Evolutionary conservation across 225 moss, liverwort and hornwort genomes (phyloP).

Genomic region (Neckera pumila): DNA sequence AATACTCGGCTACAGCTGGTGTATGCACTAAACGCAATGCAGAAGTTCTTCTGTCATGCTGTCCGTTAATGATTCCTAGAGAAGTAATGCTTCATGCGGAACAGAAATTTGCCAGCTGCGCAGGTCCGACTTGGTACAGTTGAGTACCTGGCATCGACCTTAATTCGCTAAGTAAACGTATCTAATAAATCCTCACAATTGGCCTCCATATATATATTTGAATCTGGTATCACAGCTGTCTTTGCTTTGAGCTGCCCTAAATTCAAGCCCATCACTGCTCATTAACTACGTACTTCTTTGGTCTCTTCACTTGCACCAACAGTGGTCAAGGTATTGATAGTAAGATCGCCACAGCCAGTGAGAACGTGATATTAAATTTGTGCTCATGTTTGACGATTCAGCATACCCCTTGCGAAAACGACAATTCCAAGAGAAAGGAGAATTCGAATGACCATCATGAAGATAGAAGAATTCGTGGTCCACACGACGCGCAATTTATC

Average conservation of each 20-base stretch:
- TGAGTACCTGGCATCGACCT: neutral
- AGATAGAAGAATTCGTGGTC: neutral
- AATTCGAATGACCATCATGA: neutral
- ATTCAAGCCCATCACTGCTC: neutral
- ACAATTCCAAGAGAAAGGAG: no score
- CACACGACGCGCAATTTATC: neutral
- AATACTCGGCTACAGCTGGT: no score
- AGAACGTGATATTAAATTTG: neutral
- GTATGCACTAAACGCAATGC: no score
- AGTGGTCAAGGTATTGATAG: no score
- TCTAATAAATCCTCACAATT: neutral
- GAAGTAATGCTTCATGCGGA: no score
- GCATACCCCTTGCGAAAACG: neutral
- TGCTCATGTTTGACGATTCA: neutral
- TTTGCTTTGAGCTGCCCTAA: neutral
- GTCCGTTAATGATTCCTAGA: no score
- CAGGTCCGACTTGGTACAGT: no score
- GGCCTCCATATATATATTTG: no score
- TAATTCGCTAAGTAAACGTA: no score
- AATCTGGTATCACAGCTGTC: neutral
- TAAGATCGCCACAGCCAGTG: neutral
- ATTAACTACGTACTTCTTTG: no score
- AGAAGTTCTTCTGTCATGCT: neutral
- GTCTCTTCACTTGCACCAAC: neutral
- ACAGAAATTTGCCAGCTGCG: no score